A percentile compares a stretch with the other conserved stretches of the same genome.
Evolutionary conservation across 257 asterid species (phyloP).

Genomic region (Solanum rostratum): DNA sequence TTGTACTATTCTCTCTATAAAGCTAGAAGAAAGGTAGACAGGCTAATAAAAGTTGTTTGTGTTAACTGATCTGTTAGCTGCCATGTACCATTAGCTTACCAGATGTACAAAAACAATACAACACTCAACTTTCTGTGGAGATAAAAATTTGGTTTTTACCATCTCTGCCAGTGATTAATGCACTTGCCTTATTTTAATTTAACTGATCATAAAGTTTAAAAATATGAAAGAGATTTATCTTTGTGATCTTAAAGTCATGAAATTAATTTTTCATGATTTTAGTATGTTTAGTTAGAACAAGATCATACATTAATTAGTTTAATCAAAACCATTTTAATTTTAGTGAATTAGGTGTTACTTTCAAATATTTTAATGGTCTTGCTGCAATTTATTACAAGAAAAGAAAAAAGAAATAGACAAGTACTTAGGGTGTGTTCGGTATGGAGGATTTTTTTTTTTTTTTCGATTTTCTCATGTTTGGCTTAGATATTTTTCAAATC

Average conservation of each 20-base stretch:
- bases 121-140: background rate
- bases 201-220: no score
- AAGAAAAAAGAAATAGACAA: background rate
- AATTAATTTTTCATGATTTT: no score
- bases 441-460: no score
- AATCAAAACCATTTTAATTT: background rate
- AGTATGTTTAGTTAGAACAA: background rate
- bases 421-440: background rate
- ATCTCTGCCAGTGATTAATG: background rate
- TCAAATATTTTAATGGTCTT: background rate
- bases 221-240: no score
- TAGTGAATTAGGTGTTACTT: background rate
- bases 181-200: background rate
- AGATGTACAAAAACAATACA: slow-evolving; percentile 4
- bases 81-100: slow-evolving; percentile 2
- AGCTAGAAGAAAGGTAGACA: background rate
- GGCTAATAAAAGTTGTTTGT: background rate
- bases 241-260: no score
- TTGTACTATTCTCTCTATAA: background rate
- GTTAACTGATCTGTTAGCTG: background rate
- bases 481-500: no score
- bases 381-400: background rate
- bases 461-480: no score
- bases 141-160: background rate
- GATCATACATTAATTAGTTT: background rate